Conservation (phyloP, 179 eudicot species). For the Patellifolia procumbens region DNA sequence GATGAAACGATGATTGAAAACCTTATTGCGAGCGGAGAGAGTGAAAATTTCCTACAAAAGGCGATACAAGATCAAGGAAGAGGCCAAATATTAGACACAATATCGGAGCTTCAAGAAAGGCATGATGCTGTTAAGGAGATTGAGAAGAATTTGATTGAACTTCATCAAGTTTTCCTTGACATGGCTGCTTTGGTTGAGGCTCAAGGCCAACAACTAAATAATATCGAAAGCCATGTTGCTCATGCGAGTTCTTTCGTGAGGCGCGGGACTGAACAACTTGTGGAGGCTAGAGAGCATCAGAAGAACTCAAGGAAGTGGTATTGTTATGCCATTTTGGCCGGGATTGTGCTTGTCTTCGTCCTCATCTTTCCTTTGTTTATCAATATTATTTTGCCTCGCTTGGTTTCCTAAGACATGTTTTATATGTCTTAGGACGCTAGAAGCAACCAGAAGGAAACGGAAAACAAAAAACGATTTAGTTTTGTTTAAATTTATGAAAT, state of each 20-base stretch:
- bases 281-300: constrained; percentile 57
- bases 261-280: constrained; percentile 66
- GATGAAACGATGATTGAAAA: constrained; percentile 67
- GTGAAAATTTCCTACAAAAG: constrained; percentile 81
- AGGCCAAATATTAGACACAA: constrained; percentile 82
- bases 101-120: constrained; percentile 72
- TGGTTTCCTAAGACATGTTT: constrained; percentile 17
- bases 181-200: constrained; percentile 91
- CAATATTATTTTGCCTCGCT: constrained; percentile 34
- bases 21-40: constrained; percentile 75
- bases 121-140: constrained; percentile 82
- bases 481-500: background rate
- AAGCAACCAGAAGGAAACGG: background rate
- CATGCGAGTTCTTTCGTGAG: constrained; percentile 80
- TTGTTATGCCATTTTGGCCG: constrained; percentile 43
- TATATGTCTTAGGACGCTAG: background rate
- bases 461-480: background rate
- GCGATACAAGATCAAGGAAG: constrained; percentile 90
- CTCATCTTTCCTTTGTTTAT: constrained; percentile 46
- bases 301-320: constrained; percentile 65
- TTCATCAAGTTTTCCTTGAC: constrained; percentile 78
- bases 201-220: constrained; percentile 80
- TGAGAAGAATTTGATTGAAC: constrained; percentile 70
- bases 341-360: constrained; percentile 36
- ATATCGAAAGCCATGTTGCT: constrained; percentile 69